Conservation (phyloP, 1,284 basidiomycete species). For the Irpex sp. region DNA sequence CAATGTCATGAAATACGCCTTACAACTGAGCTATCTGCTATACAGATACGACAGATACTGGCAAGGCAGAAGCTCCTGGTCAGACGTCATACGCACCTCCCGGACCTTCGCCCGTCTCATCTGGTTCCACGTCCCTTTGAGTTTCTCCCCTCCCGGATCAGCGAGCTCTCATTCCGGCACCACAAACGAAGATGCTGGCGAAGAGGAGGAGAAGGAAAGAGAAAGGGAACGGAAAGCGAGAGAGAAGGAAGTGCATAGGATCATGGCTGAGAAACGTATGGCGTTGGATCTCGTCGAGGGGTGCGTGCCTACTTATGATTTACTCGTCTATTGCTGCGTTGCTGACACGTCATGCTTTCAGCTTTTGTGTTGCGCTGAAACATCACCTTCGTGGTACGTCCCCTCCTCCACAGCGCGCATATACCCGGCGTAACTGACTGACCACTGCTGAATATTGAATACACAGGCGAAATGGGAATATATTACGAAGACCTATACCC, state of each 20-base stretch:
- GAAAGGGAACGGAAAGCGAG: conserved; percentile 26
- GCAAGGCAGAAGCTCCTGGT: conserved; percentile 56
- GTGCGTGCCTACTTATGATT: conserved; percentile 26
- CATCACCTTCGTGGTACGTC: conserved; percentile 52
- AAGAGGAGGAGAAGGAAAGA: conserved; percentile 28
- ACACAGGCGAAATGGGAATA: conserved; percentile 45
- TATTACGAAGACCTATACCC: conserved; percentile 57
- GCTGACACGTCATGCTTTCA: conserved; percentile 16
- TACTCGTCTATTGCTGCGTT: not conserved
- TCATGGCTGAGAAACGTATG: conserved; percentile 56
- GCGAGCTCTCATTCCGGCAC: not conserved
- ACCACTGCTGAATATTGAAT: not conserved
- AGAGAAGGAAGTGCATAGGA: conserved; percentile 36
- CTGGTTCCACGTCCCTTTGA: conserved; percentile 59
- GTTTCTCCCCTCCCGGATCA: conserved; percentile 18
- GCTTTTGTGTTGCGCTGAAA: conserved; percentile 55
- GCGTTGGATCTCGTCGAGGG: conserved; percentile 55
- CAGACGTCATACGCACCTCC: conserved; percentile 47
- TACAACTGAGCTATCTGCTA: not conserved
- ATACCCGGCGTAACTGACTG: not conserved
- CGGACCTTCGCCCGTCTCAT: conserved; percentile 47
- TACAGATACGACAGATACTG: conserved; percentile 58
- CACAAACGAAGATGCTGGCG: not conserved
- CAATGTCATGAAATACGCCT: too few species aligned
- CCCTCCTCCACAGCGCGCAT: not conserved